phyloP scores from a whole-genome alignment of 495 filamentous ascomycete genomes.

The Baudoinia panamericana region DNA sequence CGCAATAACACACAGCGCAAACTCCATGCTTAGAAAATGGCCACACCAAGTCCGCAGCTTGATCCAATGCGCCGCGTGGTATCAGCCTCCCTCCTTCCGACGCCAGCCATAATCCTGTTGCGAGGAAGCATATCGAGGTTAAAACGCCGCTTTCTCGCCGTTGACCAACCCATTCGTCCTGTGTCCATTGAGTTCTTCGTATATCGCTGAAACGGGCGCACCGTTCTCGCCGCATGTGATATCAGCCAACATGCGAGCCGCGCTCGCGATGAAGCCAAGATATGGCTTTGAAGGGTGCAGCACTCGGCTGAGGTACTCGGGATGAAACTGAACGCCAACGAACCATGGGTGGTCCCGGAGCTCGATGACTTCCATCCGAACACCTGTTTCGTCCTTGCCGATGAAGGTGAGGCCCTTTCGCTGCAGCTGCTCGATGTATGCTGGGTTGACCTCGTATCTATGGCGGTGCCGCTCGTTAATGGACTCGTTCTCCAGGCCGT shows the following conservation, averaged over 20 bases:
- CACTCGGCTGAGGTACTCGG: slow-evolving; percentile 65
- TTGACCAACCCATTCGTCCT: slow-evolving; percentile 13
- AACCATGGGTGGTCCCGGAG: slow-evolving; percentile 82
- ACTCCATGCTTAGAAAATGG: too few species aligned
- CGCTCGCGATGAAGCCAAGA: slow-evolving; percentile 76
- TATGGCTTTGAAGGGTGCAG: slow-evolving; percentile 64
- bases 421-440: slow-evolving; percentile 46
- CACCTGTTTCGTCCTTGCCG: slow-evolving; percentile 69
- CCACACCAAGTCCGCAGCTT: too few species aligned
- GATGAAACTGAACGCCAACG: slow-evolving; percentile 83
- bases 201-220: not conserved
- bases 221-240: slow-evolving; percentile 7
- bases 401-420: slow-evolving; percentile 49
- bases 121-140: too few species aligned
- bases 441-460: slow-evolving; percentile 64
- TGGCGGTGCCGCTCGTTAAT: slow-evolving; percentile 58
- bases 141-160: slow-evolving; percentile 3
- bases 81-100: too few species aligned
- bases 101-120: too few species aligned
- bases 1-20: too few species aligned
- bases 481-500: slow-evolving; percentile 37
- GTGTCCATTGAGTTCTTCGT: slow-evolving; percentile 5
- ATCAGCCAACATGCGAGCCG: slow-evolving; percentile 22
- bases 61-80: too few species aligned
- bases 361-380: slow-evolving; percentile 87